Evolutionary conservation across 768 basidiomycete genomes (phyloP).

Genomic region (Boletus coccyginus): DNA sequence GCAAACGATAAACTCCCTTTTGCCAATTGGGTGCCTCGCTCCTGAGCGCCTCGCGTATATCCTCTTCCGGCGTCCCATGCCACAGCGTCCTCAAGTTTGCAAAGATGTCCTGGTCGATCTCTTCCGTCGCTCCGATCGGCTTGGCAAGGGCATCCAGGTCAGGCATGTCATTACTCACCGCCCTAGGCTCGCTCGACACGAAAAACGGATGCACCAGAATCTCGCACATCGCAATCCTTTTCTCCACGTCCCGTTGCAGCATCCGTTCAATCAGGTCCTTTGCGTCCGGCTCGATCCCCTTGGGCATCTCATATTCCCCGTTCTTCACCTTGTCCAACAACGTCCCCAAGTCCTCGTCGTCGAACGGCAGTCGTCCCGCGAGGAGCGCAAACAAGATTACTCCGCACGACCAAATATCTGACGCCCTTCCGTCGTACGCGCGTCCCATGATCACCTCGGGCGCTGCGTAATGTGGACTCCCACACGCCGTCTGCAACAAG

Average conservation of each 20-base stretch:
- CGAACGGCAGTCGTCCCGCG: slow-evolving; percentile 86
- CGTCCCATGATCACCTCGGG: slow-evolving; percentile 86
- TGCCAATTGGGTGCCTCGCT: slow-evolving; percentile 81
- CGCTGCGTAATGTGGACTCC: slow-evolving; percentile 93
- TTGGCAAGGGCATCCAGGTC: slow-evolving; percentile 65
- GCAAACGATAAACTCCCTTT: slow-evolving; percentile 90
- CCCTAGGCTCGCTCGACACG: slow-evolving; percentile 49
- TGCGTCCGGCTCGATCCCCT: slow-evolving; percentile 63
- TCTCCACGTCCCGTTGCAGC: slow-evolving; percentile 71
- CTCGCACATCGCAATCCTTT: slow-evolving; percentile 79
- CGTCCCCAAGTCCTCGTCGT: slow-evolving; percentile 76
- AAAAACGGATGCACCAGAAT: slow-evolving; percentile 83
- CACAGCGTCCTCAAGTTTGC: slow-evolving; percentile 90
- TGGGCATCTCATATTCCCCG: slow-evolving; percentile 73
- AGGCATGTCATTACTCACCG: slow-evolving; percentile 44
- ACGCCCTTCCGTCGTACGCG: slow-evolving; percentile 80
- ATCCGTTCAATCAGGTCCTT: slow-evolving; percentile 77
- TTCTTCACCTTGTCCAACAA: slow-evolving; percentile 80
- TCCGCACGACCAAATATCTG: slow-evolving; percentile 97
- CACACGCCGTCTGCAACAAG: slow-evolving; percentile 80
- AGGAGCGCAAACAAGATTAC: slow-evolving; percentile 91
- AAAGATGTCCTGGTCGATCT: slow-evolving; percentile 88
- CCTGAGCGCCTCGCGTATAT: slow-evolving; percentile 66
- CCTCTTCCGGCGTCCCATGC: slow-evolving; percentile 73
- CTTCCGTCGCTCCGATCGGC: slow-evolving; percentile 57